Percentiles rank a stretch among this genome's conserved stretches.
phyloP scores from a whole-genome alignment of 495 filamentous ascomycete genomes.

The Oidiodendron maius region DNA sequence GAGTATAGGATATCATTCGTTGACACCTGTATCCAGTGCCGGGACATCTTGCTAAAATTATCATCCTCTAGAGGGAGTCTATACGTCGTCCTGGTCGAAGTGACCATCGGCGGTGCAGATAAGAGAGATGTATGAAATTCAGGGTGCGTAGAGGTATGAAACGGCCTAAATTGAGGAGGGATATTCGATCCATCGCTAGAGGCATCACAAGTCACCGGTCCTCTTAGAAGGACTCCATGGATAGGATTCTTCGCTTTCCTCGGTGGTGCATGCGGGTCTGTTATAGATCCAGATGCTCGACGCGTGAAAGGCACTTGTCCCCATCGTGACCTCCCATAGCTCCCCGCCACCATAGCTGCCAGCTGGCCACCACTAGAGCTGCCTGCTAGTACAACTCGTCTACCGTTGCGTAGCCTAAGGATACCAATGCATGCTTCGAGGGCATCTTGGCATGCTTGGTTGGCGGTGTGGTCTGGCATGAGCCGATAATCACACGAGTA shows the following conservation, averaged over 20 bases:
- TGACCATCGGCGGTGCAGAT: slow-evolving; percentile 8
- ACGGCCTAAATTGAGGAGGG: slow-evolving; percentile 4
- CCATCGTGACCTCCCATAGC: background rate
- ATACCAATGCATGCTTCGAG: slow-evolving; percentile 14
- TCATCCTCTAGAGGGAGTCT: slow-evolving; percentile 25
- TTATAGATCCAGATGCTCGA: too few species aligned
- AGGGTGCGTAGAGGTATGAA: slow-evolving; percentile 21
- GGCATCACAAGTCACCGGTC: slow-evolving; percentile 27
- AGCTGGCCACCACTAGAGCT: slow-evolving; percentile 28
- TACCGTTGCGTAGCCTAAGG: background rate
- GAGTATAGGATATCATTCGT: slow-evolving; percentile 30
- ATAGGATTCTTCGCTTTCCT: background rate
- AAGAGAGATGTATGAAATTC: slow-evolving; percentile 23
- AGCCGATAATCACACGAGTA: slow-evolving; percentile 27
- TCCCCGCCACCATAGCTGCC: slow-evolving; percentile 24
- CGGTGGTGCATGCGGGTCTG: background rate
- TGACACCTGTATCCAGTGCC: slow-evolving; percentile 28
- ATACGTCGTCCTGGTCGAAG: slow-evolving; percentile 16
- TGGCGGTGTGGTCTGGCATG: slow-evolving; percentile 19
- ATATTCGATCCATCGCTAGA: slow-evolving; percentile 17
- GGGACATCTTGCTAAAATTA: slow-evolving; percentile 15
- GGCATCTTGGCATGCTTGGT: slow-evolving; percentile 24
- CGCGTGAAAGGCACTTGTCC: too few species aligned
- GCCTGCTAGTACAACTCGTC: slow-evolving; percentile 19
- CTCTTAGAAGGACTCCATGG: slow-evolving; percentile 23